These are phyloP conservation scores for Entomortierella beljakovae DNA, from an alignment of 192 early-diverging fungal genomes.

Conservation along the genomic window DNA sequence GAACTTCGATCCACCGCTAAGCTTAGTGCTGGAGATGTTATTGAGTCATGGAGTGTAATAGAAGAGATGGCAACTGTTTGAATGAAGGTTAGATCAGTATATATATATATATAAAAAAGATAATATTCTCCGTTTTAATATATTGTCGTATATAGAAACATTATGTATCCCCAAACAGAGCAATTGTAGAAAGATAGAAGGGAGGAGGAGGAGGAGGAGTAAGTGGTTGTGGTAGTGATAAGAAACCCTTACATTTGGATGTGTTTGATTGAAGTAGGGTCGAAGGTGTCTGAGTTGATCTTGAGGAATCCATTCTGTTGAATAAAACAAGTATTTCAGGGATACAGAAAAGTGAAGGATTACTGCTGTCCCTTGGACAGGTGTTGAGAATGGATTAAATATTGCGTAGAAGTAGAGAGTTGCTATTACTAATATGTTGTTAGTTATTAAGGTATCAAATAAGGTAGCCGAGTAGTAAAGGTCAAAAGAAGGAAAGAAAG, in stretches of 20 bases:
- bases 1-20: conserved; percentile 10
- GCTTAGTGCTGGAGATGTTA: neutral
- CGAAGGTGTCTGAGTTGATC: neutral
- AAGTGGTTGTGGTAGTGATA: too few relatives aligned
- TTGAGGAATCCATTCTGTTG: neutral
- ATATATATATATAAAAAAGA: too few relatives aligned
- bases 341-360: neutral
- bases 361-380: neutral
- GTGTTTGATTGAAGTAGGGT: conserved; percentile 5
- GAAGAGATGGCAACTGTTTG: conserved; percentile 20
- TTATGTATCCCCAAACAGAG: too few relatives aligned
- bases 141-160: too few relatives aligned
- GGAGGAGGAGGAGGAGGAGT: neutral
- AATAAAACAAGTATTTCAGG: neutral
- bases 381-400: too few relatives aligned
- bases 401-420: too few relatives aligned
- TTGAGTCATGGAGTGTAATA: conserved; percentile 20
- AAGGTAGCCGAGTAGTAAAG: too few relatives aligned
- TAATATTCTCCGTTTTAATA: too few relatives aligned
- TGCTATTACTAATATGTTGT: too few relatives aligned
- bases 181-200: neutral
- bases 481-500: too few relatives aligned
- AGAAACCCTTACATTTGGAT: conserved; percentile 6
- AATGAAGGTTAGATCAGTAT: neutral
- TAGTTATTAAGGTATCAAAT: too few relatives aligned